Percentiles rank a stretch among this genome's conserved stretches.
phyloP scores from a whole-genome alignment of 2,329 filamentous ascomycete species.

The Parastagonospora avenae region DNA sequence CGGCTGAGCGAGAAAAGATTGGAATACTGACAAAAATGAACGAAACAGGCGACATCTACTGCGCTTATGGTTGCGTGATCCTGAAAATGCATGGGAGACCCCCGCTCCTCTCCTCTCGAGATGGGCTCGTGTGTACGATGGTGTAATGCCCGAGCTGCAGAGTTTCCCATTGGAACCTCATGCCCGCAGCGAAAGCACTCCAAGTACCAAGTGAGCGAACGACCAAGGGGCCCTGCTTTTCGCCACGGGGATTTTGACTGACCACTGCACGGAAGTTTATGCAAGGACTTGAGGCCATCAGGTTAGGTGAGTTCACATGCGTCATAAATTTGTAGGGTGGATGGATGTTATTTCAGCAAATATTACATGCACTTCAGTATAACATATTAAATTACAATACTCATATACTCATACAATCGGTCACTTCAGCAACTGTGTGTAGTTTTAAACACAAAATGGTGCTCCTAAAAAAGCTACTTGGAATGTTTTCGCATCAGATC shows the following conservation, averaged over 20 bases:
- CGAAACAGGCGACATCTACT: constrained; percentile 54
- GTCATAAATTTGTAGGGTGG: not conserved
- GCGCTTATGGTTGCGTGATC: constrained; percentile 55
- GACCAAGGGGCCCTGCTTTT: not conserved
- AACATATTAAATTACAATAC: not conserved
- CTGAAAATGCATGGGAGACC: constrained; percentile 53
- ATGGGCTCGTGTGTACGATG: constrained; percentile 61
- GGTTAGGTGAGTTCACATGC: not conserved
- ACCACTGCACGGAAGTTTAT: not conserved
- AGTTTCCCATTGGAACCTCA: constrained; percentile 61
- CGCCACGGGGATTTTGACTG: not conserved
- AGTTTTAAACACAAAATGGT: not conserved
- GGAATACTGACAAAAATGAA: not conserved
- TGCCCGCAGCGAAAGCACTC: not conserved
- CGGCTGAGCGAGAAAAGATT: not conserved
- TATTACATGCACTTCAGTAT: not conserved
- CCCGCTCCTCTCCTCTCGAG: constrained; percentile 47
- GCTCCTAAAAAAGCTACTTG: not conserved
- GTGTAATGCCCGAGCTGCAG: constrained; percentile 57
- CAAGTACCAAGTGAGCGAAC: not conserved
- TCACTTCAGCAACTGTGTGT: not conserved
- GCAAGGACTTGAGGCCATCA: not conserved
- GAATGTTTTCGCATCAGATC: not conserved
- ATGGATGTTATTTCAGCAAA: not conserved
- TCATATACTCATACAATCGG: not conserved